Conservation (phyloP, 169 alveolate genomes). For the Hepatocystis sp. region DNA sequence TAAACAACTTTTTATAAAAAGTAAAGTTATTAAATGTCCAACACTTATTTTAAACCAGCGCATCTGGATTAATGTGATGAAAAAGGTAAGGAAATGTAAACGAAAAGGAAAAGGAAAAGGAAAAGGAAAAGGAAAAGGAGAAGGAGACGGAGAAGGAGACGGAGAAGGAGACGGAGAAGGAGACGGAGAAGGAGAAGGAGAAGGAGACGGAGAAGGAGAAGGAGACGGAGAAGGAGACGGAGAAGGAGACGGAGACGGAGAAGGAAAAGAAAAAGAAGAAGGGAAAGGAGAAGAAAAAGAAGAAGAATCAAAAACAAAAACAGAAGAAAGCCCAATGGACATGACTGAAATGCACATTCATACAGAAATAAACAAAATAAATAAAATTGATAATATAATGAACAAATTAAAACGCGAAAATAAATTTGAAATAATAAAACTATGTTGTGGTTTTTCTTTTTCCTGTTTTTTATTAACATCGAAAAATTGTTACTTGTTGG, state of each 20-base stretch:
- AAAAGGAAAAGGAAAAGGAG: neutral
- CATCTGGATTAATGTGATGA: constrained; percentile 6
- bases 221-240: too few relatives aligned
- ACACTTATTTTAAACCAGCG: constrained; percentile 28
- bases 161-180: too few relatives aligned
- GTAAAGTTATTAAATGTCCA: constrained; percentile 30
- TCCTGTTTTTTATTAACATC: constrained; percentile 35
- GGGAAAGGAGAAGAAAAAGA: neutral
- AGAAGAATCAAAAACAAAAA: neutral
- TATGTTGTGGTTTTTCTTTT: constrained; percentile 69
- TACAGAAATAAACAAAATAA: neutral
- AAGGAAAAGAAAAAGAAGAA: neutral
- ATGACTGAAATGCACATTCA: neutral
- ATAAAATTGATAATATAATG: neutral
- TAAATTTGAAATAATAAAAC: constrained; percentile 15
- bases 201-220: too few relatives aligned
- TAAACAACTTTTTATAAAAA: constrained; percentile 1
- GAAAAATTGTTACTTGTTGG: constrained; percentile 37
- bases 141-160: neutral
- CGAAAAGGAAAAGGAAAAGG: neutral
- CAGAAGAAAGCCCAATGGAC: too few relatives aligned
- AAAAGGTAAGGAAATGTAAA: neutral
- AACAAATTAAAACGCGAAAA: constrained; percentile 6
- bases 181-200: too few relatives aligned
- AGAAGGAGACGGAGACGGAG: neutral